Percentiles rank a stretch among this genome's conserved stretches.
phyloP scores from a whole-genome alignment of 441 rosid genomes.

The Manihot esculenta region DNA sequence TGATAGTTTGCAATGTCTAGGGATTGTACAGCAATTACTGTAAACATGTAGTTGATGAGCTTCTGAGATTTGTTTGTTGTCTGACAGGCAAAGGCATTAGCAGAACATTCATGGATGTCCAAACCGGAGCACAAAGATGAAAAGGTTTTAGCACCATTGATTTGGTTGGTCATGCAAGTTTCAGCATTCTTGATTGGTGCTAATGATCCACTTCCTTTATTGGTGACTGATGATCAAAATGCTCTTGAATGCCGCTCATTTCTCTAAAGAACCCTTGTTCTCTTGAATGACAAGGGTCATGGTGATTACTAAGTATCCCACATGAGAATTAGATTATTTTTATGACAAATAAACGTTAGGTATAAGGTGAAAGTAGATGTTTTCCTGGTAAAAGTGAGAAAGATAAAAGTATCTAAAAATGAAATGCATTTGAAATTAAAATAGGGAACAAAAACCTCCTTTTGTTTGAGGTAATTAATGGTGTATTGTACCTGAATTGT shows the following conservation, averaged over 20 bases:
- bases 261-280: not conserved
- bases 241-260: not conserved
- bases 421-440: conserved; percentile 6
- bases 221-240: not conserved
- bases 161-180: not conserved
- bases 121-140: conserved; percentile 2
- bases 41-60: conserved; percentile 8
- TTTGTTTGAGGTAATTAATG: too few species aligned
- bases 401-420: not conserved
- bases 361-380: not conserved
- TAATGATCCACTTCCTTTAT: not conserved
- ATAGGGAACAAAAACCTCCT: too few species aligned
- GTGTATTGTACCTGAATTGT: too few species aligned
- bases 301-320: conserved; percentile 11
- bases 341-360: not conserved
- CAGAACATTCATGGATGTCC: not conserved
- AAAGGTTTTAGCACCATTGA: conserved; percentile 5
- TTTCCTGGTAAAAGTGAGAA: not conserved
- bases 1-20: too few species aligned
- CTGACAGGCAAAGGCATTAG: conserved; percentile 40
- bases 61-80: conserved; percentile 21
- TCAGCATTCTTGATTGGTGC: not conserved
- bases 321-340: not conserved
- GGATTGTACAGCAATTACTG: not conserved
- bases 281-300: not conserved